Evolutionary conservation across 2,329 filamentous ascomycete genomes (phyloP).

Genomic region (Dryadomyces sulphureus): DNA sequence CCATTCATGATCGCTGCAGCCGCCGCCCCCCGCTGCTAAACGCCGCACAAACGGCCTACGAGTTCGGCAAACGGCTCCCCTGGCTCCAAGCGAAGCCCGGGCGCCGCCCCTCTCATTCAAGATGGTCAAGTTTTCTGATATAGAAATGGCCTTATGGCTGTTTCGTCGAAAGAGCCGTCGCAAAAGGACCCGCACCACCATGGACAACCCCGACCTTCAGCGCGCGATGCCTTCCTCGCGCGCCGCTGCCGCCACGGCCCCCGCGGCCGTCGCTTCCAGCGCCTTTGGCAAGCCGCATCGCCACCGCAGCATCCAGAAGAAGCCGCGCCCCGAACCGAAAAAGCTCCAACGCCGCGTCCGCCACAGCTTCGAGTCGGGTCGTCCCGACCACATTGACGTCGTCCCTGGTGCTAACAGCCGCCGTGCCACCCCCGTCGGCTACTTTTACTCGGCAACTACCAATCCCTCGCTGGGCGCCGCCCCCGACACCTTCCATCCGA

Average conservation of each 20-base stretch:
- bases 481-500: slow-evolving; percentile 23
- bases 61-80: neutral
- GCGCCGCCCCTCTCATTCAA: neutral
- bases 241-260: slow-evolving; percentile 12
- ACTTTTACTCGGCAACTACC: slow-evolving; percentile 2
- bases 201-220: slow-evolving; percentile 27
- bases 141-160: slow-evolving; percentile 63
- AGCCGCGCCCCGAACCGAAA: slow-evolving; percentile 29
- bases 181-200: slow-evolving; percentile 37
- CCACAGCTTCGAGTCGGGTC: slow-evolving; percentile 49
- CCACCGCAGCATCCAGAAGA: slow-evolving; percentile 21
- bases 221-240: too few relatives aligned
- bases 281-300: slow-evolving; percentile 9
- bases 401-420: slow-evolving; percentile 12
- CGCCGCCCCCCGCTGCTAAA: neutral
- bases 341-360: slow-evolving; percentile 34
- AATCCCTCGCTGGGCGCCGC: neutral
- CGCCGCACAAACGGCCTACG: neutral
- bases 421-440: slow-evolving; percentile 1
- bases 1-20: neutral
- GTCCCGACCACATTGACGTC: slow-evolving; percentile 36
- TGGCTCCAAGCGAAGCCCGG: neutral
- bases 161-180: slow-evolving; percentile 63
- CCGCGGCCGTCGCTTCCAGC: slow-evolving; percentile 17
- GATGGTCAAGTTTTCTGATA: neutral